Conservation (phyloP, 352 stramenopile genomes). For the Pythium sukuiense region DNA sequence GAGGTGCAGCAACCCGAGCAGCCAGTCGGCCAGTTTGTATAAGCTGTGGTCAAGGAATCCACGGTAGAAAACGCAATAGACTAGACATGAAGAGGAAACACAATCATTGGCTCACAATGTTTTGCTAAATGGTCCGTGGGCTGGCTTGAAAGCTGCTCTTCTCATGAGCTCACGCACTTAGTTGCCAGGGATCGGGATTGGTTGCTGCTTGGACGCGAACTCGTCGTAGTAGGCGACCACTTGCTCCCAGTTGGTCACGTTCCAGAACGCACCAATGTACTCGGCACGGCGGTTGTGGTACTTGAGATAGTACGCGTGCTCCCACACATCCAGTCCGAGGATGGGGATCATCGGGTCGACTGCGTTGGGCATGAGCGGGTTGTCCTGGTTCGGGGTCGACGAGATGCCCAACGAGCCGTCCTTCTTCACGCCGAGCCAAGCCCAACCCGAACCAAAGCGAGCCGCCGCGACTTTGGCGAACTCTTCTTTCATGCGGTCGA, state of each 20-base stretch:
- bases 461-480: conserved; percentile 41
- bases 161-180: neutral
- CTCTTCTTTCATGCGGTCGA: conserved; percentile 56
- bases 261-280: conserved; percentile 59
- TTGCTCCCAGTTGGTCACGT: conserved; percentile 46
- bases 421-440: conserved; percentile 52
- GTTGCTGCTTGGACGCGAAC: conserved; percentile 49
- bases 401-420: conserved; percentile 84
- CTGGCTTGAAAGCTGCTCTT: too few species aligned
- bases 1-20: neutral
- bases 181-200: conserved; percentile 52
- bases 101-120: neutral
- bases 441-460: conserved; percentile 64
- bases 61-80: conserved; percentile 2
- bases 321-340: conserved; percentile 70
- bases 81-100: neutral
- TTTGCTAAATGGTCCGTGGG: too few species aligned
- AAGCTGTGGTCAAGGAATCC: neutral
- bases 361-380: conserved; percentile 32
- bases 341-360: conserved; percentile 53
- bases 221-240: conserved; percentile 60
- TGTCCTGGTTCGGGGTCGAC: conserved; percentile 87
- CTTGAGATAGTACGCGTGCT: conserved; percentile 61
- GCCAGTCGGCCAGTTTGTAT: conserved; percentile 11
- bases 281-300: conserved; percentile 48